Evolutionary conservation across 805 yeast species (phyloP), one percentile per base, ranked within the genome.

Genomic region (Wickerhamiella azyma): DNA sequence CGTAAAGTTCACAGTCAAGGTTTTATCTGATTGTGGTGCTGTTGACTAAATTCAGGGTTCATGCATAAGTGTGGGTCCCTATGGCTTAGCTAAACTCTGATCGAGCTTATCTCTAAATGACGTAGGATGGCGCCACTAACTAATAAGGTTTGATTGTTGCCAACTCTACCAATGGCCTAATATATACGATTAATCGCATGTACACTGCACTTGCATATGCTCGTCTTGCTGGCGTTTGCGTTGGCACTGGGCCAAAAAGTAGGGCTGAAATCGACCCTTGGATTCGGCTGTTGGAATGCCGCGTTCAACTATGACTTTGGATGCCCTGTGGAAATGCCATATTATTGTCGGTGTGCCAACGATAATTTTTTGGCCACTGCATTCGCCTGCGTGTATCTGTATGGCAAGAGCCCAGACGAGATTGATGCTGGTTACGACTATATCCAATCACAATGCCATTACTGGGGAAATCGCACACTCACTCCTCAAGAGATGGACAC

Each of bases 231-330:
- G 14, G 19, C 26, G 11, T 39, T 17, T 19, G 41, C 26, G 3
- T 11, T 36, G 3, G 47, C 33, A 13, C 24, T 17, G 7, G 57
- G 56, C 9, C 64, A 60, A 36, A 59, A 58, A 28, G 64, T 58
- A 11, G 65, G 65, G 1, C 39, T 61, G 14, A 54, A 54, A 21
- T 57, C 60, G 42, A 45, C 49, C 11, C 43, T 62, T 4, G 66
- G 65, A 2, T 50, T 53, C 39, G 58, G 55, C 1, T 61, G 66
- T 49, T 58, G 60, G 54, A 61, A 52, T 45, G 48, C 57, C n/a
- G 64, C 65, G 2, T 47, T 52, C 24, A 50, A 47, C 11, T 62
- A 57, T 58, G 51, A 58, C 46, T 61, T 59, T 38, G 57, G 56
- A 8, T 60, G 65, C 36, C 55, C 58, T 0, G 26, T 26, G 2